phyloP scores from a whole-genome alignment of 2,329 filamentous ascomycete genomes.

The Ceratocystis colombiana region DNA sequence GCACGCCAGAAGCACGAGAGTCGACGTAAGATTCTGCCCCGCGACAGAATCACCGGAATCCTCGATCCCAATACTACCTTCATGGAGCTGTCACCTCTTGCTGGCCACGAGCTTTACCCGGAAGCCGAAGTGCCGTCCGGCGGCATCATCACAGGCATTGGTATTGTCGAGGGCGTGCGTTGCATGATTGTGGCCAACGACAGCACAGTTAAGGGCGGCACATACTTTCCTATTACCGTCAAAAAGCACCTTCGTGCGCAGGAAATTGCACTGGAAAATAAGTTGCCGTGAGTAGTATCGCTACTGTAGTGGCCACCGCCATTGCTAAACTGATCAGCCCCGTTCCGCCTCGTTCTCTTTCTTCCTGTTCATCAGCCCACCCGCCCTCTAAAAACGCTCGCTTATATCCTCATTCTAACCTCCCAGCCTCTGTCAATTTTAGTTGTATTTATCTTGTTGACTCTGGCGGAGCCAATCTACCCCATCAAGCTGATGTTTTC shows the following conservation, averaged over 20 bases:
- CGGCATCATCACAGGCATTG: constrained; percentile 86
- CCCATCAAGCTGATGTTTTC: constrained; percentile 91
- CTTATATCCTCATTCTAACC: too few relatives aligned
- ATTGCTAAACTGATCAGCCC: too few relatives aligned
- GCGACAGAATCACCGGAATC: constrained; percentile 77
- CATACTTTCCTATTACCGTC: constrained; percentile 93
- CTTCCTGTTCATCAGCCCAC: too few relatives aligned
- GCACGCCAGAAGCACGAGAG: constrained; percentile 78
- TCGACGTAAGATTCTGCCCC: constrained; percentile 85
- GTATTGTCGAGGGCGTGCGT: constrained; percentile 77
- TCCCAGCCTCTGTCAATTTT: too few relatives aligned
- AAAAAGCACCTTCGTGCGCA: constrained; percentile 96
- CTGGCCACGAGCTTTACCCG: constrained; percentile 74
- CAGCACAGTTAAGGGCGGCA: constrained; percentile 93
- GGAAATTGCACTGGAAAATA: constrained; percentile 81
- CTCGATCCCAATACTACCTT: constrained; percentile 86
- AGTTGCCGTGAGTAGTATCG: constrained; percentile 45
- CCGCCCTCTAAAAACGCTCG: too few relatives aligned
- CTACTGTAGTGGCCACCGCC: too few relatives aligned
- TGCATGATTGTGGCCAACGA: constrained; percentile 95
- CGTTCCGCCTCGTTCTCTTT: too few relatives aligned
- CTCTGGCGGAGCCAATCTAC: constrained; percentile 88
- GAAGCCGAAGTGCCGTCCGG: constrained; percentile 81
- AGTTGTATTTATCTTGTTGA: constrained; percentile 93
- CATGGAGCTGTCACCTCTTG: constrained; percentile 85